Conservation (phyloP, 768 basidiomycete species). For the Asterophora lycoperdoides region DNA sequence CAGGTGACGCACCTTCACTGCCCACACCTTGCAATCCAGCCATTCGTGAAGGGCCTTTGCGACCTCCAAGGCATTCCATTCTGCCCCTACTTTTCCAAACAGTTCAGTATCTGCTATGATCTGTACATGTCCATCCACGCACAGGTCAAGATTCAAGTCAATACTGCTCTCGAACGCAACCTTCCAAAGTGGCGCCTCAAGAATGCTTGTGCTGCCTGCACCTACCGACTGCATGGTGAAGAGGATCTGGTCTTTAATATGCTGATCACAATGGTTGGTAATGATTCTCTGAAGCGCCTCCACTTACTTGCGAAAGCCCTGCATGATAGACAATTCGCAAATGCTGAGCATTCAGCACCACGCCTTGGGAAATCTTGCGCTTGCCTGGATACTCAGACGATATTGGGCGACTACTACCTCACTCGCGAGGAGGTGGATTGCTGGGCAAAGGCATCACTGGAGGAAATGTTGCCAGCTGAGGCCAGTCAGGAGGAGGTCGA, state of each 20-base stretch:
- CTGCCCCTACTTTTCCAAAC: constrained; percentile 13
- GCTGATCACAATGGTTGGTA: constrained; percentile 24
- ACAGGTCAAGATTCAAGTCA: constrained; percentile 11
- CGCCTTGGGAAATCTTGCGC: constrained; percentile 6
- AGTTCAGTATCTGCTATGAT: constrained; percentile 25
- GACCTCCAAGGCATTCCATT: constrained; percentile 9
- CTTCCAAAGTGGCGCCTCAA: constrained; percentile 23
- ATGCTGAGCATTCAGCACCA: background rate
- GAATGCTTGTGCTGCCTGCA: no score
- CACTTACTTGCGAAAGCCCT: no score
- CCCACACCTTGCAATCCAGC: constrained; percentile 22
- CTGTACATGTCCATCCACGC: constrained; percentile 18
- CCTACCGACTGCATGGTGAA: constrained; percentile 24
- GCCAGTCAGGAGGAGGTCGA: background rate
- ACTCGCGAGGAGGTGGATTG: constrained; percentile 17
- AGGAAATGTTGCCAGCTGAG: background rate
- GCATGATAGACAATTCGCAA: background rate
- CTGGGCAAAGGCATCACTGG: constrained; percentile 21
- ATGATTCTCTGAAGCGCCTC: constrained; percentile 25
- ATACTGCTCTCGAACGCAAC: constrained; percentile 19
- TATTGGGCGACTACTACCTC: constrained; percentile 18
- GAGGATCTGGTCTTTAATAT: constrained; percentile 15
- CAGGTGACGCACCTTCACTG: constrained; percentile 15
- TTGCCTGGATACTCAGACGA: constrained; percentile 8
- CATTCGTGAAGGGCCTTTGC: no score